Percentiles rank a stretch among this genome's conserved stretches.
Conservation (phyloP, 2,329 filamentous ascomycete genomes). For the Ceratocystis cubensis region DNA sequence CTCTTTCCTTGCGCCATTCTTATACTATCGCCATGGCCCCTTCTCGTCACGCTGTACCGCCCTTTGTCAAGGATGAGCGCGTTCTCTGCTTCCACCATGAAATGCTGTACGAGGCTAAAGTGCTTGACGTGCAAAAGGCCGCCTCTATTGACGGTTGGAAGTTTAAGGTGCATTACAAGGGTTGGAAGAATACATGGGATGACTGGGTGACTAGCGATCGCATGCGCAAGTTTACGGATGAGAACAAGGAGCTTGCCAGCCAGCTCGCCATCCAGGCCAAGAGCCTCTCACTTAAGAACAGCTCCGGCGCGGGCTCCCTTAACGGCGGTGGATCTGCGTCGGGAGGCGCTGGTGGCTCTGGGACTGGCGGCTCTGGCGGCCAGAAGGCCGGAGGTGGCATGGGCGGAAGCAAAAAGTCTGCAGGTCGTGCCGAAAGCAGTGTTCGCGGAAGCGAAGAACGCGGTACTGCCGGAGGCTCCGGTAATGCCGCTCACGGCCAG, state of each 20-base stretch:
- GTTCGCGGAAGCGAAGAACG: slow-evolving; percentile 68
- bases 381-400: not conserved
- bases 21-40: slow-evolving; percentile 30
- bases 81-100: slow-evolving; percentile 96
- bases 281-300: slow-evolving; percentile 39
- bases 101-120: slow-evolving; percentile 93
- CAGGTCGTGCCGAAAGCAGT: slow-evolving; percentile 55
- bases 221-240: slow-evolving; percentile 84
- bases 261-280: slow-evolving; percentile 60
- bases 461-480: slow-evolving; percentile 55
- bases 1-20: too few relatives aligned
- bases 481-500: slow-evolving; percentile 45
- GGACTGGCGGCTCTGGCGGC: not conserved
- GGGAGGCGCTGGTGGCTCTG: slow-evolving; percentile 58
- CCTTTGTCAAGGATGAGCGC: slow-evolving; percentile 69
- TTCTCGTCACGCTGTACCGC: slow-evolving; percentile 34
- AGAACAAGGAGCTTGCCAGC: slow-evolving; percentile 79
- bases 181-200: slow-evolving; percentile 99
- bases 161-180: slow-evolving; percentile 96
- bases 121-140: slow-evolving; percentile 63
- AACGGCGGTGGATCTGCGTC: slow-evolving; percentile 52
- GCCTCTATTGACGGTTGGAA: slow-evolving; percentile 52
- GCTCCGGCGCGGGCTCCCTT: slow-evolving; percentile 37
- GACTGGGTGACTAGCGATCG: slow-evolving; percentile 95
- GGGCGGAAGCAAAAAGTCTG: slow-evolving; percentile 36